phyloP scores from a whole-genome alignment of 257 asterid species.

The Lithospermum erythrorhizon region DNA sequence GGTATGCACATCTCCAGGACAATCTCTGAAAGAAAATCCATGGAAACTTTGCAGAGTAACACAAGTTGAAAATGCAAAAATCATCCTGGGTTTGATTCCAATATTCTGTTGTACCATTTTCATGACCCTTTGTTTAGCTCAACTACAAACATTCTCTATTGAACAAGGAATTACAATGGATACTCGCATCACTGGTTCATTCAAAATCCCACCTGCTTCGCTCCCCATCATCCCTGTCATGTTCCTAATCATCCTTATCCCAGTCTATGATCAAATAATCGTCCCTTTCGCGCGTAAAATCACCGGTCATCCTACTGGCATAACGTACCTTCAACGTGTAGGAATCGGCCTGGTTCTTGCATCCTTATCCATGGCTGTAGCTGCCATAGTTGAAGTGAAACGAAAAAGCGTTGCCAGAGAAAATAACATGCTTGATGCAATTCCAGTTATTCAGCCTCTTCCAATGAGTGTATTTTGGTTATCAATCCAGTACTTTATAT shows the following conservation, averaged over 20 bases:
- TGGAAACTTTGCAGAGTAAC: conserved; percentile 71
- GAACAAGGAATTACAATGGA: conserved; percentile 71
- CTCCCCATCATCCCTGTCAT: conserved; percentile 54
- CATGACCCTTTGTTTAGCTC: conserved; percentile 76
- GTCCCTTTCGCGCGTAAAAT: conserved; percentile 43
- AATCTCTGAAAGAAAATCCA: conserved; percentile 20
- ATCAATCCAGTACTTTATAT: conserved; percentile 63
- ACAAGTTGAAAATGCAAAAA: conserved; percentile 74
- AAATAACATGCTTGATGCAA: conserved; percentile 44
- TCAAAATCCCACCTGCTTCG: conserved; percentile 56
- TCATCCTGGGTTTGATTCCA: conserved; percentile 48
- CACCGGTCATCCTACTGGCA: conserved; percentile 61
- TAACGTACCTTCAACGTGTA: conserved; percentile 58
- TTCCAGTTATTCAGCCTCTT: conserved; percentile 38
- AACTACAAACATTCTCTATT: conserved; percentile 70
- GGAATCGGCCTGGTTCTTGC: conserved; percentile 68
- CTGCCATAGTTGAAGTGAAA: conserved; percentile 53
- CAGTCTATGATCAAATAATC: conserved; percentile 41
- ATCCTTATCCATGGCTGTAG: conserved; percentile 52
- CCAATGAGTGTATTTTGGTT: conserved; percentile 78
- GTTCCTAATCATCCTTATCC: conserved; percentile 40
- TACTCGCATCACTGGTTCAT: conserved; percentile 30
- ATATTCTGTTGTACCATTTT: conserved; percentile 59
- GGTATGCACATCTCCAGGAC: conserved; percentile 21
- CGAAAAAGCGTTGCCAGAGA: conserved; percentile 41